phyloP scores from a whole-genome alignment of 192 early-diverging fungal species.

The Chytriomyces sp. region DNA sequence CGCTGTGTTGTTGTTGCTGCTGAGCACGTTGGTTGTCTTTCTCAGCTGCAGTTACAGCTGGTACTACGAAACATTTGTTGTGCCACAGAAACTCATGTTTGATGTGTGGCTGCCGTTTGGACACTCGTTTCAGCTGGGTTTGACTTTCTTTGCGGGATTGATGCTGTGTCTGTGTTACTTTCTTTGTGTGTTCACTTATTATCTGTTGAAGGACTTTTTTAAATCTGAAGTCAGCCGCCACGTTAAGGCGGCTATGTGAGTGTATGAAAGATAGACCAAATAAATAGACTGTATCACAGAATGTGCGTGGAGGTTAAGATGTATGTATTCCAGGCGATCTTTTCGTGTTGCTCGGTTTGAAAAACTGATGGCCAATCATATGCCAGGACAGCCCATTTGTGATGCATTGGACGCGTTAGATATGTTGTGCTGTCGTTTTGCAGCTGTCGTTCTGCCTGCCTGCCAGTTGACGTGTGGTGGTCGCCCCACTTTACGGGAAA shows the following conservation, averaged over 20 bases:
- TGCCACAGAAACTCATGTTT: conserved; percentile 2
- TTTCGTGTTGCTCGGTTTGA: too few relatives aligned
- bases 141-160: neutral
- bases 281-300: too few relatives aligned
- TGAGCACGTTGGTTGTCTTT: neutral
- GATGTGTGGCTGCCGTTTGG: neutral
- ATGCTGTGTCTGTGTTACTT: neutral
- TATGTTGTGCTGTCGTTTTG: too few relatives aligned
- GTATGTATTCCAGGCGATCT: too few relatives aligned
- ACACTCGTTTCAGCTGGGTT: neutral
- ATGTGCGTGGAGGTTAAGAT: too few relatives aligned
- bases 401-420: too few relatives aligned
- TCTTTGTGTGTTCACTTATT: neutral
- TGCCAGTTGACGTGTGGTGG: too few relatives aligned
- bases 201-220: neutral
- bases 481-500: too few relatives aligned
- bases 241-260: neutral
- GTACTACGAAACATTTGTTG: neutral
- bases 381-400: too few relatives aligned
- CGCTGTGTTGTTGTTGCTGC: neutral
- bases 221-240: neutral
- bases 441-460: too few relatives aligned
- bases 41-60: neutral
- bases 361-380: too few relatives aligned
- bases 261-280: too few relatives aligned